Base-by-base conservation (phyloP, 2,329 filamentous ascomycete genomes). In the Pyrenochaeta sp. region DNA sequence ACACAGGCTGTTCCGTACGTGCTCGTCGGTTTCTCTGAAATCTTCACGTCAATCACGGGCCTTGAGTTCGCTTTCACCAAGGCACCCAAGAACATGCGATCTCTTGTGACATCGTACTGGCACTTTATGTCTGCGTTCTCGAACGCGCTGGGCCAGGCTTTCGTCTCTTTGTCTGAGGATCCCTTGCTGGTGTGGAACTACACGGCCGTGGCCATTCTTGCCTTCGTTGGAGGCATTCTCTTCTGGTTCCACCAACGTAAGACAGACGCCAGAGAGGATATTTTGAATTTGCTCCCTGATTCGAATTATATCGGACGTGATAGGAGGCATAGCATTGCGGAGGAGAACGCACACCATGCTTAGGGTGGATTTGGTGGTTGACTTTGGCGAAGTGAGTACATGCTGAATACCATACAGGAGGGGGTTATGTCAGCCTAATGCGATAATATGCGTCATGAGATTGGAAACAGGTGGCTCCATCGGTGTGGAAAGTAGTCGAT, bases 21-120 rank as follows among this genome's bases (percentile, higher is more conserved):
- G 7, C 69, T 84, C 2, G 76, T 81, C 43, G 81, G 76, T 48
- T 75, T 83, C 48, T 81, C 79, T 2, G 81, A 83, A 61, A 83
- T 82, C 59, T 78, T 83, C 51, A 77, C 79, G 2, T 80, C 76
- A 8, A 77, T 84, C 44, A 84, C 81, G 3, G 84, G 84, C 1
- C 82, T 88, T 53, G 88, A 90, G 66, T 90, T 89, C 53, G 88
- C 88, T 22, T 91, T 85, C 74, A 86, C 85, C 67, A 89, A 90
- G 72, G 87, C 87, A 0, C 88, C 88, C 18, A 83, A 81, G 61
- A 90, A 90, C 75, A 92, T 92, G 88, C 85, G 87, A 54, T 88
- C 85, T 1, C 77, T 91, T n/a, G 86, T 92, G 9, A 78, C 75
- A 69, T 81, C 82, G 14, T 76, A 90, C 59, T 85, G 85, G 63